Percentiles rank a stretch among this genome's conserved stretches.
Conservation (phyloP, 2,329 filamentous ascomycete species). For the Penicillium sp. region DNA sequence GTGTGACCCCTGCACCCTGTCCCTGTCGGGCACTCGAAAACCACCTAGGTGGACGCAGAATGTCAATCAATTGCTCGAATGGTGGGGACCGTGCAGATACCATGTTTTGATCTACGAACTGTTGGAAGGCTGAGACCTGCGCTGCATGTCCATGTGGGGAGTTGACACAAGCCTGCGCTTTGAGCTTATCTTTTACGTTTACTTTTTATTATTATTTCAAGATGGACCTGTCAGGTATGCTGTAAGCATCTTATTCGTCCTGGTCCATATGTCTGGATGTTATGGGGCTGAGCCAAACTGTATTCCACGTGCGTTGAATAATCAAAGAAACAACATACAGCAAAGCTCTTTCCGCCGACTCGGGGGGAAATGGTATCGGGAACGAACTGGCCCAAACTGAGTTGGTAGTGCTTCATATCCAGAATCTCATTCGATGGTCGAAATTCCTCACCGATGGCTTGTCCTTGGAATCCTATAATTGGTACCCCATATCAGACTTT, state of each 20-base stretch:
- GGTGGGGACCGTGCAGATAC: background rate
- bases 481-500: background rate
- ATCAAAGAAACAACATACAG: background rate
- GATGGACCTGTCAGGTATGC: background rate
- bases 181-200: constrained; percentile 9
- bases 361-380: background rate
- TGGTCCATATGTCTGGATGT: background rate
- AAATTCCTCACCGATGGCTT: background rate
- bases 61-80: background rate
- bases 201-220: background rate
- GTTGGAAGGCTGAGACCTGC: background rate
- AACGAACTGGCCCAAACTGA: too few relatives aligned
- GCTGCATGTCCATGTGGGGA: background rate
- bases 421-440: background rate
- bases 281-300: background rate
- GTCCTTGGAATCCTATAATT: background rate
- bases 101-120: background rate
- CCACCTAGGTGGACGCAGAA: background rate
- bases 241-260: constrained; percentile 1
- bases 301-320: background rate
- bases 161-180: background rate
- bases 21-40: background rate
- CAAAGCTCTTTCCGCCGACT: background rate
- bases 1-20: background rate
- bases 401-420: background rate